Evolutionary conservation across 2,329 filamentous ascomycete species (phyloP).

Genomic region (Chrysosporium keratinophilum): DNA sequence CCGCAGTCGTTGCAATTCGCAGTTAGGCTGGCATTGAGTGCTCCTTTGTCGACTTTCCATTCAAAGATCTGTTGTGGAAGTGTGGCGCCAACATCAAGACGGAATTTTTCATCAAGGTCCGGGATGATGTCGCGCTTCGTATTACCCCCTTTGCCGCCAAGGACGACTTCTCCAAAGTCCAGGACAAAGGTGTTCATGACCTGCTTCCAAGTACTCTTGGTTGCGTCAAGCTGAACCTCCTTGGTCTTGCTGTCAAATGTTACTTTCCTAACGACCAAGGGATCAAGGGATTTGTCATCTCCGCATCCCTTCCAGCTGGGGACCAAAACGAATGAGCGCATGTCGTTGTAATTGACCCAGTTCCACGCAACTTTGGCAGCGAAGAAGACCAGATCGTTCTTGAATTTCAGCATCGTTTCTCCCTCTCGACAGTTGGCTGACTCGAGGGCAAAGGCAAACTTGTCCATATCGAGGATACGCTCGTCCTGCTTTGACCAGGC

Average conservation of each 20-base stretch:
- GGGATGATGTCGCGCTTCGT: conserved; percentile 8
- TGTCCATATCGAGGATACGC: conserved; percentile 8
- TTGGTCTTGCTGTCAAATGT: conserved; percentile 7
- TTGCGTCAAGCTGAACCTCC: conserved; percentile 3
- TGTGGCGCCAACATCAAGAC: conserved; percentile 3
- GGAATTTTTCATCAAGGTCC: conserved; percentile 6
- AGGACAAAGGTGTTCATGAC: conserved; percentile 7
- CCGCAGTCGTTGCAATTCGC: conserved; percentile 11
- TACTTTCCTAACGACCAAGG: conserved; percentile 7
- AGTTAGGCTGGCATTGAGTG: conserved; percentile 6
- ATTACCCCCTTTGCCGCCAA: conserved; percentile 4
- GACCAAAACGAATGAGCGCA: conserved; percentile 8
- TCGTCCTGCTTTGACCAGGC: conserved; percentile 6
- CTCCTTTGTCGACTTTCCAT: conserved; percentile 5
- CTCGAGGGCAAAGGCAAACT: conserved; percentile 1
- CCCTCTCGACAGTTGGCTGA: conserved; percentile 6
- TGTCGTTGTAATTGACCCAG: conserved; percentile 12
- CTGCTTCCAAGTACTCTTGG: conserved; percentile 11
- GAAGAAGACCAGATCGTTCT: conserved; percentile 1
- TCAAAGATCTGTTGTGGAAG: conserved; percentile 5
- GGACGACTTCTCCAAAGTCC: conserved; percentile 11
- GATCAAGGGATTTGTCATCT: background rate
- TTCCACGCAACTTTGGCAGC: conserved; percentile 8
- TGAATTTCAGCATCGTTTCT: conserved; percentile 5
- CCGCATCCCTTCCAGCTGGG: conserved; percentile 7